Percentiles rank a stretch among this genome's conserved stretches.
phyloP scores from a whole-genome alignment of 352 stramenopile genomes.

The Globisporangium acanthophoron region DNA sequence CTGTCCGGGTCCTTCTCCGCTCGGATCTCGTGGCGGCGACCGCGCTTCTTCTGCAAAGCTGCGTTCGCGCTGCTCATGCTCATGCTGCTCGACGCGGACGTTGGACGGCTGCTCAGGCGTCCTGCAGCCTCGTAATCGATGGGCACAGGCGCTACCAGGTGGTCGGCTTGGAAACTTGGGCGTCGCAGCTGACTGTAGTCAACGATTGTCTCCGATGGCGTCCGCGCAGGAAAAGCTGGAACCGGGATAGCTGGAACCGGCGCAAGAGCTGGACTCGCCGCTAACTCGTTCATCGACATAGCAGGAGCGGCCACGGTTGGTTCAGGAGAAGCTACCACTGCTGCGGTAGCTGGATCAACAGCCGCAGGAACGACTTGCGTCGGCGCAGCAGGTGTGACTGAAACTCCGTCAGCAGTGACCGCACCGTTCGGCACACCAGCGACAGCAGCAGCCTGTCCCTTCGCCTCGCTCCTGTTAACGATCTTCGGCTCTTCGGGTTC shows the following conservation, averaged over 20 bases:
- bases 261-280: neutral
- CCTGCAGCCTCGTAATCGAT: slow-evolving; percentile 5
- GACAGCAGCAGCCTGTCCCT: neutral
- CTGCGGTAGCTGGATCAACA: no score
- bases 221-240: neutral
- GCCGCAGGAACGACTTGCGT: no score
- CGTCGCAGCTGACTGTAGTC: slow-evolving; percentile 18
- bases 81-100: slow-evolving; percentile 19
- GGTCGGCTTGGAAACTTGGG: slow-evolving; percentile 13
- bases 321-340: no score
- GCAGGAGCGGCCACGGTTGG: neutral
- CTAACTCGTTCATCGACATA: neutral
- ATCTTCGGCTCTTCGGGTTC: neutral
- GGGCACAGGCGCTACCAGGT: neutral
- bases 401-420: neutral
- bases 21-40: slow-evolving; percentile 81
- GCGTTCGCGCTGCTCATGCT: slow-evolving; percentile 5
- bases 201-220: slow-evolving; percentile 2
- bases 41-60: slow-evolving; percentile 31
- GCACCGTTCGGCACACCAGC: neutral
- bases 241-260: neutral
- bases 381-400: neutral
- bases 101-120: slow-evolving; percentile 15
- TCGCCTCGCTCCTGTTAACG: neutral
- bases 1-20: slow-evolving; percentile 75